A percentile compares a stretch with the other conserved stretches of the same genome.
These are phyloP conservation scores for Flaveria floridana DNA, from an alignment of 140 eudicot genomes.

Conservation along the genomic window DNA sequence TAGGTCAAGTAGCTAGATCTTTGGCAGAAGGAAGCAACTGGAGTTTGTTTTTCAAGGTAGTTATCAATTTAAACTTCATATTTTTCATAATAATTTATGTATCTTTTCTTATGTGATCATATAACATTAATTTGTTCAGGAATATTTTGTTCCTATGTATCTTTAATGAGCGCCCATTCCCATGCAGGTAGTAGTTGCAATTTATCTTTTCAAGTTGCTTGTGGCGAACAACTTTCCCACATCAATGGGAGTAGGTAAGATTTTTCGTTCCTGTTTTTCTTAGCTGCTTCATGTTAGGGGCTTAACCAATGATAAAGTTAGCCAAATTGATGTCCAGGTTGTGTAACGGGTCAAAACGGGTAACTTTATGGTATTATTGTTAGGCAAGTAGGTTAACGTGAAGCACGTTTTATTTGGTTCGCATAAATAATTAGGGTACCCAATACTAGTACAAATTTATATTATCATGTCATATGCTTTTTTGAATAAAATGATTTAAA, in stretches of 20 bases:
- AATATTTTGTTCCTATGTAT: conserved; percentile 9
- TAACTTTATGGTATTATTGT: not conserved
- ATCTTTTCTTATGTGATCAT: conserved; percentile 5
- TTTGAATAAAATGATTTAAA: not conserved
- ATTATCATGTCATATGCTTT: not conserved
- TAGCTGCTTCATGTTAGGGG: not conserved
- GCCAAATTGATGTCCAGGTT: not conserved
- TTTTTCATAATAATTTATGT: not conserved
- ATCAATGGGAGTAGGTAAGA: conserved; percentile 68
- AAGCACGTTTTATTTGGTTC: not conserved
- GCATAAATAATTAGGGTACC: not conserved
- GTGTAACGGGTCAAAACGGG: not conserved
- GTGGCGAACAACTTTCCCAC: conserved; percentile 49
- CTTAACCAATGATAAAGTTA: not conserved
- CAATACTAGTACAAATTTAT: not conserved
- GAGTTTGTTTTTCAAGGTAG: conserved; percentile 70
- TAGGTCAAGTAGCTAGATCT: conserved; percentile 36
- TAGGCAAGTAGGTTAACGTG: not conserved
- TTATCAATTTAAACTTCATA: conserved; percentile 14
- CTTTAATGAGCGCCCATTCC: conserved; percentile 22
- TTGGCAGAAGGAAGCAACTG: conserved; percentile 77
- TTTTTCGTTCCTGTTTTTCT: not conserved
- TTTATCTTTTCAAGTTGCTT: conserved; percentile 57
- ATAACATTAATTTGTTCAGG: not conserved
- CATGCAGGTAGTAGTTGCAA: conserved; percentile 49